Evolutionary conservation across 2,329 filamentous ascomycete genomes (phyloP).

Genomic region (Chaetoscypha palmicola): DNA sequence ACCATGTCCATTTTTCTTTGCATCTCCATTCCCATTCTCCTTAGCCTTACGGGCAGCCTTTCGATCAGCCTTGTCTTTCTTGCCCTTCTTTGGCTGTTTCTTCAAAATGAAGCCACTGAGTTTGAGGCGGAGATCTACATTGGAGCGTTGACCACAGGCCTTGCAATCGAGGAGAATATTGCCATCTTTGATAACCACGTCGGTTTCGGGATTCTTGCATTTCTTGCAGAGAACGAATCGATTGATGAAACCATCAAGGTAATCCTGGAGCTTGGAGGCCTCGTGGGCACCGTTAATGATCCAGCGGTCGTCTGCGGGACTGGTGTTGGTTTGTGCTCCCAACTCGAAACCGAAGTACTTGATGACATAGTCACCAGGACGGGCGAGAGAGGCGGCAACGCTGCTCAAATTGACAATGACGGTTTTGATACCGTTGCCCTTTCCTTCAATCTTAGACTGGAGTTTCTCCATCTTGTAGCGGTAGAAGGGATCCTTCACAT

Average conservation of each 20-base stretch:
- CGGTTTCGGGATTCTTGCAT: constrained; percentile 99
- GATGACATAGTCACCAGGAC: constrained; percentile 91
- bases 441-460: constrained; percentile 99
- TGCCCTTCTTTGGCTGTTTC: constrained; percentile 87
- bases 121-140: constrained; percentile 90
- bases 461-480: constrained; percentile 99
- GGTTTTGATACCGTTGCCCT: constrained; percentile 99
- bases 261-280: constrained; percentile 89
- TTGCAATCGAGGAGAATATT: constrained; percentile 95
- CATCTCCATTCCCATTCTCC: constrained; percentile 47
- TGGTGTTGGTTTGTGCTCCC: constrained; percentile 96
- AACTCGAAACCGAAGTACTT: constrained; percentile 99
- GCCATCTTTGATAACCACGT: constrained; percentile 89
- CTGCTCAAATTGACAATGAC: constrained; percentile 96
- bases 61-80: constrained; percentile 91
- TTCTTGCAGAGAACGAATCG: constrained; percentile 99
- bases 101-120: constrained; percentile 96
- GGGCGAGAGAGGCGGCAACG: constrained; percentile 84
- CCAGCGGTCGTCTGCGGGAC: constrained; percentile 96
- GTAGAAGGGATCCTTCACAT: constrained; percentile 98
- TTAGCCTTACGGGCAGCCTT: constrained; percentile 90
- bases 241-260: constrained; percentile 96
- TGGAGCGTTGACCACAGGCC: constrained; percentile 87
- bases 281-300: constrained; percentile 99
- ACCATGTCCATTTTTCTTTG: constrained; percentile 46